Base-by-base conservation (phyloP, 2,329 filamentous ascomycete genomes). In the Dothistroma septosporum region DNA sequence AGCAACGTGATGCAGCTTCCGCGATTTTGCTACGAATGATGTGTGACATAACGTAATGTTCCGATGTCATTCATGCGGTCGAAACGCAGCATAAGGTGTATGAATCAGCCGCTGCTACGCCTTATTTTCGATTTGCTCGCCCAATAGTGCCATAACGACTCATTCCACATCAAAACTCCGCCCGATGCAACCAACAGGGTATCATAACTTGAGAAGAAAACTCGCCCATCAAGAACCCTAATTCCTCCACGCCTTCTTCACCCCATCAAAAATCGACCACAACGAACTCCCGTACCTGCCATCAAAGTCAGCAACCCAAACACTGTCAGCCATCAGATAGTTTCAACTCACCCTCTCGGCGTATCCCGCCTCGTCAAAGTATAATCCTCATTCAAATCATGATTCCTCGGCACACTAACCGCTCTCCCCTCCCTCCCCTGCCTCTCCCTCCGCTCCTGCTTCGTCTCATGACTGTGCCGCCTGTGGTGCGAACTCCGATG, bases 281-380 rank as follows among this genome's bases (percentile, higher is more conserved):
- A 66, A 22, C 5, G 61, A 64, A 37, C 59, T 62, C 32, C 64
- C 64, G 37, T 64, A 57, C 24, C 65, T 67, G 54, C 11, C 8
- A 22, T 2, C n/a, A 41, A 10, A 8, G 14, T 59, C 12, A 58
- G 48, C 37, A 59, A 4, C 8, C 28, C 53, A 41, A 12, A 57
- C 8, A n/a, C 32, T 5, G 10, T 11, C 14, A n/a, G 22, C 19
- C 24, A 37, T 24, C n/a, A 16, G 14, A 41, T 4, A n/a, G 5
- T 4, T 19, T 44, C n/a, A 19, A 46, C 57, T 32, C 32, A 58
- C 48, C 57, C 48, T 35, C 57, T 58, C 21, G 57, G 57, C 49
- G 57, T 58, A 22, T 58, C 48, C 12, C 48, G 32, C 24, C 57
- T 19, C 48, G 19, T 58, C 57, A 58, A 53, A 33, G 14, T 22